Conservation (phyloP, 2,329 filamentous ascomycete species). For the Paraphoma sp. region DNA sequence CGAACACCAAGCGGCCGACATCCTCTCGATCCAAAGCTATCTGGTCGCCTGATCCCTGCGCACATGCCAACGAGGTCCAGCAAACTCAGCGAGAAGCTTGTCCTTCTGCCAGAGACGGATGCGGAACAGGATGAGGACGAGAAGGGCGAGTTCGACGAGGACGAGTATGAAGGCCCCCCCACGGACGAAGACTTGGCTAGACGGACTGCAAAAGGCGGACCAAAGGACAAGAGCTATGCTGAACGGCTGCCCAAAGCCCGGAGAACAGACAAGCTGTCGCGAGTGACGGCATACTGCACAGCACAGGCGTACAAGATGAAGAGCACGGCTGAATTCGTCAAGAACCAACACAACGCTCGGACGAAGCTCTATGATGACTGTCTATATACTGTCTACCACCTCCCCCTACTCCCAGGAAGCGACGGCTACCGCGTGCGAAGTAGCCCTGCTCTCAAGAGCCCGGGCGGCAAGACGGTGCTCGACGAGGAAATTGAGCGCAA, state of each 20-base stretch:
- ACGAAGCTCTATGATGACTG: constrained; percentile 99
- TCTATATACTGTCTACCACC: constrained; percentile 91
- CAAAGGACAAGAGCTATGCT: constrained; percentile 84
- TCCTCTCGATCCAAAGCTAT: constrained; percentile 62
- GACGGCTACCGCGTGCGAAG: constrained; percentile 90
- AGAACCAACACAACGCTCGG: constrained; percentile 84
- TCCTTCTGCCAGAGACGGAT: constrained; percentile 83
- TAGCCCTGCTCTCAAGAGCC: constrained; percentile 89
- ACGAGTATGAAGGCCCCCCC: constrained; percentile 64
- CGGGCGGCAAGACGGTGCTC: constrained; percentile 88
- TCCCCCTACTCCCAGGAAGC: constrained; percentile 82
- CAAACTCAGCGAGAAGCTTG: constrained; percentile 96
- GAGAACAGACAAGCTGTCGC: constrained; percentile 83
- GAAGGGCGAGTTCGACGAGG: constrained; percentile 63
- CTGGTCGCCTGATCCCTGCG: constrained; percentile 63
- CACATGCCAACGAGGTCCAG: constrained; percentile 84
- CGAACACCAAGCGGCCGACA: constrained; percentile 58
- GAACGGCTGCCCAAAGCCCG: constrained; percentile 89
- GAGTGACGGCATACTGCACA: constrained; percentile 95
- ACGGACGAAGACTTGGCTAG: constrained; percentile 69
- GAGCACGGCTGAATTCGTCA: constrained; percentile 85
- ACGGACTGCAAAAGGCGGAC: constrained; percentile 71
- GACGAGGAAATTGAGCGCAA: constrained; percentile 97
- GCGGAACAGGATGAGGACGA: constrained; percentile 61
- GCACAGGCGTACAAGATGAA: constrained; percentile 92